Percentiles rank a stretch among this genome's conserved stretches.
These are phyloP conservation scores for Aspergillus pseudotamarii DNA, from an alignment of 2,329 filamentous ascomycete species.

Conservation along the genomic window DNA sequence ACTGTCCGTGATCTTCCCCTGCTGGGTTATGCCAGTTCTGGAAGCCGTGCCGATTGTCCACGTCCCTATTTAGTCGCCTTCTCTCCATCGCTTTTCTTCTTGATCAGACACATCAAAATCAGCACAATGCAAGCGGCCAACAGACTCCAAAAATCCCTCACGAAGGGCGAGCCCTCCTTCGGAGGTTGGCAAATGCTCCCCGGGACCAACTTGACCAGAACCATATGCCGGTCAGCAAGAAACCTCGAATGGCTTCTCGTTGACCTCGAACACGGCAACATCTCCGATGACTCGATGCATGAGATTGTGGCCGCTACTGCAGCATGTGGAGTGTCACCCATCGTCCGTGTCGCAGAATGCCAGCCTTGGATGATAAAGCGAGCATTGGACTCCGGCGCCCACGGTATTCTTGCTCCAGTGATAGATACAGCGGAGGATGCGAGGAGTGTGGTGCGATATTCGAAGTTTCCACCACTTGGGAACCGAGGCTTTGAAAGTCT, in stretches of 20 bases:
- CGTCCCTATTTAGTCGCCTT: neutral
- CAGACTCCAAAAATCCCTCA: neutral
- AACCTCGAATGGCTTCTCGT: constrained; percentile 21
- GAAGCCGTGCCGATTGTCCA: neutral
- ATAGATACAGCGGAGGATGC: constrained; percentile 35
- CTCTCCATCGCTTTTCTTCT: neutral
- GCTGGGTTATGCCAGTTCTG: neutral
- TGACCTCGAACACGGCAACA: constrained; percentile 28
- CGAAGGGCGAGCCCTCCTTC: neutral
- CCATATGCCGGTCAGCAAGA: constrained; percentile 9
- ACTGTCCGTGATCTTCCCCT: fast-evolving
- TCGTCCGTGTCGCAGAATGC: constrained; percentile 25
- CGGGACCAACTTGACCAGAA: constrained; percentile 14
- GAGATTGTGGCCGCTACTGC: constrained; percentile 35
- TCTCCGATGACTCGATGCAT: constrained; percentile 24
- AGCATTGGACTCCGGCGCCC: constrained; percentile 31
- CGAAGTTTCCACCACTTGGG: constrained; percentile 18
- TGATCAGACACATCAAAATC: neutral
- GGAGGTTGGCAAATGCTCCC: constrained; percentile 17
- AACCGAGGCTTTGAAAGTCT: neutral
- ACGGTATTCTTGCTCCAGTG: constrained; percentile 30
- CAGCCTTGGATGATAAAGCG: constrained; percentile 30
- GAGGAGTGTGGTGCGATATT: constrained; percentile 13
- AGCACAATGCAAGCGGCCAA: neutral
- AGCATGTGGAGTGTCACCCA: constrained; percentile 26